Percentiles rank a stretch among this genome's conserved stretches.
phyloP scores from a whole-genome alignment of 768 basidiomycete species.

The Erythrobasidium yunnanense region DNA sequence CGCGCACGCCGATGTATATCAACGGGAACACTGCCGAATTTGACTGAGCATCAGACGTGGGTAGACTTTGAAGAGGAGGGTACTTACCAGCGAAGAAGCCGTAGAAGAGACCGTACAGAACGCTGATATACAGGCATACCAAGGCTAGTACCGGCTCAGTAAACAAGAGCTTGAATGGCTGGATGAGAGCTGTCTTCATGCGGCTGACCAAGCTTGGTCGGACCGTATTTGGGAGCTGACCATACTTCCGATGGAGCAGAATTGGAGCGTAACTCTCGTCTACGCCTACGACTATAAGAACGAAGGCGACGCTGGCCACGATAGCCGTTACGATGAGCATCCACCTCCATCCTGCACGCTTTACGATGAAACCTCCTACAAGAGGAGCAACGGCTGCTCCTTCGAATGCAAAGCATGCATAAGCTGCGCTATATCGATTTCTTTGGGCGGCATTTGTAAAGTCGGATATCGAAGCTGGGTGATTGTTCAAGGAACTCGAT shows the following conservation, averaged over 20 bases:
- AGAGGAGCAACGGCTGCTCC: slow-evolving; percentile 29
- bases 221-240: background rate
- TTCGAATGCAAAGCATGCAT: slow-evolving; percentile 28
- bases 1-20: slow-evolving; percentile 28
- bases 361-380: slow-evolving; percentile 25
- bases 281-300: slow-evolving; percentile 24
- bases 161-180: slow-evolving; percentile 29
- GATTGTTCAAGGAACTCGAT: slow-evolving; percentile 43
- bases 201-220: slow-evolving; percentile 1
- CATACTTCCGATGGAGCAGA: slow-evolving; percentile 4
- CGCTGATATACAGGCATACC: slow-evolving; percentile 25
- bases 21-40: slow-evolving; percentile 21
- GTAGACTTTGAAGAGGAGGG: background rate
- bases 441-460: background rate
- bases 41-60: background rate
- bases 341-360: slow-evolving; percentile 23
- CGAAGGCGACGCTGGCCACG: slow-evolving; percentile 16
- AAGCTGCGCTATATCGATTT: slow-evolving; percentile 11
- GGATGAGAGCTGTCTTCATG: slow-evolving; percentile 14
- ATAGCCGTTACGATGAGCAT: slow-evolving; percentile 31
- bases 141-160: slow-evolving; percentile 30
- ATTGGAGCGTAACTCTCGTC: slow-evolving; percentile 32
- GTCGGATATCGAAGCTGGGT: slow-evolving; percentile 43
- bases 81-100: slow-evolving; percentile 30
- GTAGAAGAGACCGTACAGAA: slow-evolving; percentile 32